Percentiles rank a stretch among this genome's conserved stretches.
phyloP scores from a whole-genome alignment of 2,329 filamentous ascomycete species.

The Drechslera avenae region DNA sequence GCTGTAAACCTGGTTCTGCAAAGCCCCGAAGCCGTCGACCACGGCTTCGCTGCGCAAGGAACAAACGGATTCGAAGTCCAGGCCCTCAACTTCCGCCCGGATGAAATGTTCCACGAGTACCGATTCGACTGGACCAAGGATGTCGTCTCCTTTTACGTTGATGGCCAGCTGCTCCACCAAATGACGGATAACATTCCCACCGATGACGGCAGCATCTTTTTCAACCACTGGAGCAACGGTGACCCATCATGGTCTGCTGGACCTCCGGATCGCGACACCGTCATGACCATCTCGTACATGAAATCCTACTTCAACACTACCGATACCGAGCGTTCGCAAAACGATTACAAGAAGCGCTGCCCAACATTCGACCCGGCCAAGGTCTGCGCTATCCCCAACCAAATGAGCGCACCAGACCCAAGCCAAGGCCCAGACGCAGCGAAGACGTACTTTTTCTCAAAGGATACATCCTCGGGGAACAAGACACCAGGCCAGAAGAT shows the following conservation, averaged over 20 bases:
- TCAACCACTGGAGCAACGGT: conserved; percentile 81
- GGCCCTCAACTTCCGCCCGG: conserved; percentile 69
- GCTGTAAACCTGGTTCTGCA: conserved; percentile 78
- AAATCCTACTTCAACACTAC: conserved; percentile 83
- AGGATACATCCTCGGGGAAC: conserved; percentile 16
- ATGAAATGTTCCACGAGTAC: conserved; percentile 73
- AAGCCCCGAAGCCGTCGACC: conserved; percentile 62
- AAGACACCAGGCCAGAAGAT: conserved; percentile 40
- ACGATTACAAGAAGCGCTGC: conserved; percentile 41
- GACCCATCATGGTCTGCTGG: conserved; percentile 73
- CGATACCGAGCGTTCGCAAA: conserved; percentile 31
- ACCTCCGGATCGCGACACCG: conserved; percentile 67
- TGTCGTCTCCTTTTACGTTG: conserved; percentile 71
- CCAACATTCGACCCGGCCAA: conserved; percentile 33
- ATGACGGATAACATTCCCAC: conserved; percentile 65
- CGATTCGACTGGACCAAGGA: conserved; percentile 74
- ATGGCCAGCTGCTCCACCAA: conserved; percentile 61
- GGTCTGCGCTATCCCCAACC: conserved; percentile 44
- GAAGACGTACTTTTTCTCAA: conserved; percentile 47
- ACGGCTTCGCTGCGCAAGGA: conserved; percentile 66
- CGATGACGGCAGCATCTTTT: conserved; percentile 66
- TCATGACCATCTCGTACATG: conserved; percentile 69
- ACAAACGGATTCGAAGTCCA: conserved; percentile 64
- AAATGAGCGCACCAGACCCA: conserved; percentile 37
- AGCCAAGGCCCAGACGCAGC: conserved; percentile 30